Conservation (phyloP, 1,139 yeast genomes). For the Ashbya aceris region DNA sequence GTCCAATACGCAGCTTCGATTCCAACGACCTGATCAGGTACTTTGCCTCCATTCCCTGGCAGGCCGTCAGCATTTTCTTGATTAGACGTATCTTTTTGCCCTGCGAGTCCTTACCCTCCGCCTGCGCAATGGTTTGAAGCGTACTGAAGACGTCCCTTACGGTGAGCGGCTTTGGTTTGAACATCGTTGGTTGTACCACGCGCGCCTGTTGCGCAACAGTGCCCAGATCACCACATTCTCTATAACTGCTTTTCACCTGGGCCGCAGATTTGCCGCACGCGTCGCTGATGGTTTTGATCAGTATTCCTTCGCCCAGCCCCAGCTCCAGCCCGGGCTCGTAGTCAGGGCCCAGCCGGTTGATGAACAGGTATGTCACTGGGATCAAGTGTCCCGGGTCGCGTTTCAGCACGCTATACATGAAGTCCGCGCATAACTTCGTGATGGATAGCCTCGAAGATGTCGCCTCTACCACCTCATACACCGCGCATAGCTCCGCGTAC, state of each 20-base stretch:
- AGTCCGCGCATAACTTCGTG: constrained; percentile 60
- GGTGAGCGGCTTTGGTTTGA: constrained; percentile 75
- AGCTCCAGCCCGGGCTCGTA: constrained; percentile 80
- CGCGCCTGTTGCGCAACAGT: constrained; percentile 78
- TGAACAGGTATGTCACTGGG: constrained; percentile 70
- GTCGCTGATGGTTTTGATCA: constrained; percentile 82
- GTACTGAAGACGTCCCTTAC: constrained; percentile 64
- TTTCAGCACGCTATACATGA: constrained; percentile 54
- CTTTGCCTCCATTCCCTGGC: constrained; percentile 84
- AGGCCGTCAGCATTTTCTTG: constrained; percentile 75
- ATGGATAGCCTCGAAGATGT: constrained; percentile 80
- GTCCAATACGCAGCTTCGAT: constrained; percentile 84
- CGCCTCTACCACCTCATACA: constrained; percentile 66
- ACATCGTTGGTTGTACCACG: constrained; percentile 84
- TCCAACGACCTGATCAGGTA: constrained; percentile 82
- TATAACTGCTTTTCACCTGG: constrained; percentile 66
- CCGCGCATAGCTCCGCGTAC: constrained; percentile 54
- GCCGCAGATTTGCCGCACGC: constrained; percentile 74
- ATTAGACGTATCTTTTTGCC: constrained; percentile 65
- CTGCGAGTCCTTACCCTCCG: constrained; percentile 83
- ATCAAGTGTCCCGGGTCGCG: constrained; percentile 53
- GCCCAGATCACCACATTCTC: constrained; percentile 83
- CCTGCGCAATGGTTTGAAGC: constrained; percentile 65
- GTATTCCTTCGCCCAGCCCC: constrained; percentile 83
- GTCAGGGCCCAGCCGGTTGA: constrained; percentile 88